A percentile compares a stretch with the other conserved stretches of the same genome.
Conservation (phyloP, 345 rosid species). For the Pseudoturritis turrita region DNA sequence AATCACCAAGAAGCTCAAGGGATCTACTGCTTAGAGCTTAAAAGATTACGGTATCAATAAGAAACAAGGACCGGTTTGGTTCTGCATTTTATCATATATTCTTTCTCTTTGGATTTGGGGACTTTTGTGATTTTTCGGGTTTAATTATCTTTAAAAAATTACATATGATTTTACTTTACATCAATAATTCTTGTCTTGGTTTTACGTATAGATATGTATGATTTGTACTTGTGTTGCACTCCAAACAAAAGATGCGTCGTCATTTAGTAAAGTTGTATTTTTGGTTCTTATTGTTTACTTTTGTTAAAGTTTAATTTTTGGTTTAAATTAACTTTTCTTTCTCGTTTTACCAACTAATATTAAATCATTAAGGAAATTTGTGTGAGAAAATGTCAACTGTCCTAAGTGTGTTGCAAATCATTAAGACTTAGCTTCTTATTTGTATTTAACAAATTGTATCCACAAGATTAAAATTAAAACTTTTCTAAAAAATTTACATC, state of each 20-base stretch:
- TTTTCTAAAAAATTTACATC: too few species aligned
- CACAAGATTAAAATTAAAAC: too few species aligned
- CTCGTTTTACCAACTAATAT: neutral
- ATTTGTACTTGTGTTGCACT: slow-evolving; percentile 25
- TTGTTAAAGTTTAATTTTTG: neutral
- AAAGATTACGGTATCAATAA: slow-evolving; percentile 7
- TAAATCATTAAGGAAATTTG: neutral
- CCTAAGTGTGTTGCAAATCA: too few species aligned
- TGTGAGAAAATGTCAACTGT: too few species aligned
- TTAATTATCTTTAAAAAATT: slow-evolving; percentile 13
- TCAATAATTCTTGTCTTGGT: slow-evolving; percentile 27
- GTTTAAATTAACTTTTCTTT: neutral
- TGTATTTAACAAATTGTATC: too few species aligned
- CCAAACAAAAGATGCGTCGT: slow-evolving; percentile 3
- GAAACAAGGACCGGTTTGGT: neutral
- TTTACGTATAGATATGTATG: slow-evolving; percentile 23
- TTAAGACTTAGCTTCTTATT: too few species aligned
- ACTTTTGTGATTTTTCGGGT: slow-evolving; percentile 18
- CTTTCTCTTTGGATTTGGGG: slow-evolving; percentile 20
- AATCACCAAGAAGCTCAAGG: slow-evolving; percentile 90
- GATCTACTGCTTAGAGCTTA: slow-evolving; percentile 33
- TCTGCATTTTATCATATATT: slow-evolving; percentile 16
- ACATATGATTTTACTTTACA: slow-evolving; percentile 19
- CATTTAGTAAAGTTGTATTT: neutral
- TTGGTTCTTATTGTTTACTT: neutral